These are phyloP conservation scores for Myriosclerotinia curreyana DNA, from an alignment of 2,329 filamentous ascomycete genomes.

Conservation along the genomic window DNA sequence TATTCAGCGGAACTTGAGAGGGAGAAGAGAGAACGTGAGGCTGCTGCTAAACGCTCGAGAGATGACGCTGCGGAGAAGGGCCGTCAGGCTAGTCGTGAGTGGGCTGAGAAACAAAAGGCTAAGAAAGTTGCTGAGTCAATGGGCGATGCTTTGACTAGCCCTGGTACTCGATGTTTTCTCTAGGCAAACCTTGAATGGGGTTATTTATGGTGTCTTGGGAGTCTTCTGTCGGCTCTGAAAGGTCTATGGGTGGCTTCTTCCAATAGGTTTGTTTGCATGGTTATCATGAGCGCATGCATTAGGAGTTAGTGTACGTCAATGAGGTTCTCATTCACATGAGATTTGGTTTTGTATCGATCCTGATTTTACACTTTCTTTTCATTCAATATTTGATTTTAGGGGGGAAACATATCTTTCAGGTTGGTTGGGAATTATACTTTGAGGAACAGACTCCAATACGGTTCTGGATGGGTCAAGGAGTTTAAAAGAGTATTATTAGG, in stretches of 20 bases:
- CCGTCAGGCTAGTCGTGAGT: constrained; percentile 56
- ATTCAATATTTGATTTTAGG: neutral
- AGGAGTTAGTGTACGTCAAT: neutral
- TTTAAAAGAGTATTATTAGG: constrained; percentile 7
- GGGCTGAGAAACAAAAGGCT: constrained; percentile 55
- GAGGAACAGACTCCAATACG: neutral
- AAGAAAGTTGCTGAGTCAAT: constrained; percentile 31
- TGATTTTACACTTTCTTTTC: neutral
- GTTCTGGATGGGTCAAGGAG: constrained; percentile 3
- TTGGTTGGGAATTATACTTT: neutral
- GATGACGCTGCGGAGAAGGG: constrained; percentile 61
- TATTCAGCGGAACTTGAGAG: constrained; percentile 48
- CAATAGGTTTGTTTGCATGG: neutral
- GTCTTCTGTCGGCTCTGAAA: neutral
- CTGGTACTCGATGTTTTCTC: constrained; percentile 33
- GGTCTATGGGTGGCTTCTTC: neutral
- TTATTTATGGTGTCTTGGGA: neutral
- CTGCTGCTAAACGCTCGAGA: constrained; percentile 52
- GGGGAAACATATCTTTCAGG: neutral
- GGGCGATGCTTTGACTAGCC: constrained; percentile 33
- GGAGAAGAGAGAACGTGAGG: constrained; percentile 54
- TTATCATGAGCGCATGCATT: neutral
- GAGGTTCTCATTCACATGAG: neutral
- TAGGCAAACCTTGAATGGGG: neutral
- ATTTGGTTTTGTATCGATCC: neutral